These are phyloP conservation scores for Heterotrichella gracilis DNA, from an alignment of 352 stramenopile genomes.

Conservation along the genomic window DNA sequence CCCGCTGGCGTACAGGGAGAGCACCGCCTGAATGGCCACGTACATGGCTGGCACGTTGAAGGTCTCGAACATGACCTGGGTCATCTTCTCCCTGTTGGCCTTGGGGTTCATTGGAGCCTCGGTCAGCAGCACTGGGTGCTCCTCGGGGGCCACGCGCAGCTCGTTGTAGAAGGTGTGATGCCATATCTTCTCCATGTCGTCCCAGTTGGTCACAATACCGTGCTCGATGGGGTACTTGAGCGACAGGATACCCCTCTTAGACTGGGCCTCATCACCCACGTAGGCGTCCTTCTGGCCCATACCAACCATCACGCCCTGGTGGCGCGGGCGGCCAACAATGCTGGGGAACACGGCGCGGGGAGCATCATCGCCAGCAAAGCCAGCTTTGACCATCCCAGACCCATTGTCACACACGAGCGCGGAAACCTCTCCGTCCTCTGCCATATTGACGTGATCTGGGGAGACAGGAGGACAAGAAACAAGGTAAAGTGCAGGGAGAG, in stretches of 20 bases:
- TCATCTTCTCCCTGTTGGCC: conserved; percentile 55
- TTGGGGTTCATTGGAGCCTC: conserved; percentile 51
- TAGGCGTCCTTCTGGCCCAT: conserved; percentile 60
- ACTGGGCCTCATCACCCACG: conserved; percentile 60
- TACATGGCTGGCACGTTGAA: conserved; percentile 93
- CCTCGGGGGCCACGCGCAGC: conserved; percentile 57
- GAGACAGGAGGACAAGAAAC: too few species aligned
- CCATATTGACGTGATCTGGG: too few species aligned
- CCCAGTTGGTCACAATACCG: conserved; percentile 52
- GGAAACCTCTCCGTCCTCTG: too few species aligned
- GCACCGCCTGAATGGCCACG: conserved; percentile 56
- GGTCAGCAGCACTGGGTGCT: conserved; percentile 67
- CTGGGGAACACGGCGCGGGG: conserved; percentile 36
- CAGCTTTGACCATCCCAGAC: conserved; percentile 91
- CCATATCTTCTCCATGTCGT: conserved; percentile 97
- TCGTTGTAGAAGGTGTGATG: conserved; percentile 98
- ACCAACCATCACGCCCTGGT: conserved; percentile 46
- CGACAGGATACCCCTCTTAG: conserved; percentile 39
- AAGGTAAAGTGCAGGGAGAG: too few species aligned
- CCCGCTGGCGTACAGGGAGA: conserved; percentile 50
- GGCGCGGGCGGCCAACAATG: conserved; percentile 27
- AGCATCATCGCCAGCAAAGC: conserved; percentile 45
- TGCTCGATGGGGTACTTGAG: conserved; percentile 48
- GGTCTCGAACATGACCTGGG: conserved; percentile 95
- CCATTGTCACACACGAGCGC: conserved; percentile 89